Evolutionary conservation across 495 filamentous ascomycete genomes (phyloP), one percentile per base, ranked within the genome.

Genomic region (Aspergillus olivimuriae): DNA sequence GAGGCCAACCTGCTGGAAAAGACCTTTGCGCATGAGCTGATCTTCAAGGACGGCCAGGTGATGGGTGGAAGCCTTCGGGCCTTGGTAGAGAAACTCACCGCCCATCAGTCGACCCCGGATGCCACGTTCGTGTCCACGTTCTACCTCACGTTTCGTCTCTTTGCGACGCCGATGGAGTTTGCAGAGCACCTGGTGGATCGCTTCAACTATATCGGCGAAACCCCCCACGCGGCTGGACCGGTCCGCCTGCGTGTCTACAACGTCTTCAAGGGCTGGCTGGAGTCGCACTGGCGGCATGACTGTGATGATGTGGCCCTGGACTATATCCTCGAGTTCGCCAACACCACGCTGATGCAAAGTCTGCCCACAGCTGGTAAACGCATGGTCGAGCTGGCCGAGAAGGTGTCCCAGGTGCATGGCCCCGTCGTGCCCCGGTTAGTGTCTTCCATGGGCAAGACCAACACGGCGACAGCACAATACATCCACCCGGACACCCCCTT

Each of bases 41-140:
- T 92, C 42, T 96, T 94, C 68, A 94, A 94, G 59, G 91, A 96
- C 44, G 90, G 91, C 12, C 86, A 95, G 47, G 82, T 97, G n/a
- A 83, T 84, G 43, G 94, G 92, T 24, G 94, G 94, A 9, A 91
- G 89, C 14, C 75, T 99, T 11, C 81, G 87, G 20, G 91, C 94
- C 5, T 69, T 99, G 39, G 86, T 99, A 35, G 94, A 99, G 65
- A 82, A 86, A 53, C 78, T 99, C 19, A 99, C 94, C 2, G 87
- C 86, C 0, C 89, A 94, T 59, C 87, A 95, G 58, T 85, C 88
- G 0, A 95, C 92, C 2, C 94, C 94, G 2, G 90, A 96, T 60
- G 81, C 87, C 26, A 79, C 86, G 58, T 99, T 97, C 55, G 87
- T 96, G 40, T 85, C 87, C 2, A 86, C 94, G 0, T 97, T 99